Evolutionary conservation across 768 basidiomycete species (phyloP).

Genomic region (Leccinum sublutescens): DNA sequence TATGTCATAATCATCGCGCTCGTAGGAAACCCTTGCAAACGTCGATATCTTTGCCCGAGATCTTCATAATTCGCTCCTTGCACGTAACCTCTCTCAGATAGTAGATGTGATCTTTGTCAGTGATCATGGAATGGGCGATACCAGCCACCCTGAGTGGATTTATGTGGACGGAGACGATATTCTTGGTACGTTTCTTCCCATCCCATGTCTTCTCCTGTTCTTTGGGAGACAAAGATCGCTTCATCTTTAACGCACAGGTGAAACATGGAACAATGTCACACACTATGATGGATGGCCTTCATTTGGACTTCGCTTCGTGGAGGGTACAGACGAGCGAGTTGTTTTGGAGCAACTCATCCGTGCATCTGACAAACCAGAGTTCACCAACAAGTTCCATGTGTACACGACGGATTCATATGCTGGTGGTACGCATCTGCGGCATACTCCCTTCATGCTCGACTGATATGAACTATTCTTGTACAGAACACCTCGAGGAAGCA

Average conservation of each 20-base stretch:
- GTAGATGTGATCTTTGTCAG: slow-evolving; percentile 89
- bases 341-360: slow-evolving; percentile 54
- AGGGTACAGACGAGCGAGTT: slow-evolving; percentile 52
- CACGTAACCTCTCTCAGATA: slow-evolving; percentile 76
- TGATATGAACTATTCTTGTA: background rate
- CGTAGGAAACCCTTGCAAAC: slow-evolving; percentile 57
- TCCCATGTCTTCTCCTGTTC: background rate
- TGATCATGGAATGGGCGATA: slow-evolving; percentile 92
- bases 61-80: slow-evolving; percentile 58
- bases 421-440: slow-evolving; percentile 13
- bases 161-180: slow-evolving; percentile 61
- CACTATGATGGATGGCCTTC: slow-evolving; percentile 90
- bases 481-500: slow-evolving; percentile 16
- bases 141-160: slow-evolving; percentile 69
- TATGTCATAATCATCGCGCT: background rate
- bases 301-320: slow-evolving; percentile 76
- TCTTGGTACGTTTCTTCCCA: slow-evolving; percentile 21
- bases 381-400: slow-evolving; percentile 66
- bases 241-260: slow-evolving; percentile 12
- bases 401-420: slow-evolving; percentile 25
- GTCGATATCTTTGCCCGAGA: slow-evolving; percentile 76
- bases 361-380: slow-evolving; percentile 42
- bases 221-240: background rate
- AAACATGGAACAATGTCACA: slow-evolving; percentile 27
- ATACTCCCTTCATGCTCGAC: background rate